Evolutionary conservation across 148 eudicot species (phyloP), one percentile per base, ranked within the genome.

Genomic region (Amaranthus cruentus): DNA sequence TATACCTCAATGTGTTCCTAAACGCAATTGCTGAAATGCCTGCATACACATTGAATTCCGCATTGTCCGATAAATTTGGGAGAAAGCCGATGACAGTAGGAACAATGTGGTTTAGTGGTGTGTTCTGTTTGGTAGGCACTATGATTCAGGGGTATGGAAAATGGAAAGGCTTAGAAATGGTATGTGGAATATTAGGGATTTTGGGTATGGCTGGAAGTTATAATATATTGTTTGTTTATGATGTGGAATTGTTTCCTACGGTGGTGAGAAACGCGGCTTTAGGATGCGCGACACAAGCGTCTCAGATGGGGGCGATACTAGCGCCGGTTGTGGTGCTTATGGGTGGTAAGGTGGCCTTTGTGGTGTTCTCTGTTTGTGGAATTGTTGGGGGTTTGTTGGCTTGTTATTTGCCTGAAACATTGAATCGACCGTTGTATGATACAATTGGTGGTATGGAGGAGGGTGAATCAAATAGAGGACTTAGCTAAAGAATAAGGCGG

Each of bases 121-220:
- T 74, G 3, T 91, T 89, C 53, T 94, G 98, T 48, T 10, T 94
- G 9, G 11, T 82, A 0, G 98, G 98, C 63, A 72, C 85, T 18
- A 53, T 87, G 60, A 60, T 91, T 69, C 76, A 65, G 57, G 74
- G 77, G 7, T n/a, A 68, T 18, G 88, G 88, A 7, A 11, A 38
- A 0, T 88, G 90, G 91, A 93, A 89, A 76, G 67, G 69, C 15
- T 15, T 86, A 5, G 66, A 84, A 49, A 94, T 94, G 98, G 60
- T 84, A 4, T 91, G 93, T 73, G 90, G 96, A 2, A 73, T 94
- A 49, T 28, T 91, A 62, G 98, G 96, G 62, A 94, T 94, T 5
- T 94, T 94, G 48, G 95, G 97, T 14, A 84, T 91, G 92, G 96
- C 93, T 0, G 98, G 93, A 7, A 91, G 95, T 6, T 89, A 91